These are phyloP conservation scores for Coniella vitis DNA, from an alignment of 2,329 filamentous ascomycete species.

Conservation along the genomic window DNA sequence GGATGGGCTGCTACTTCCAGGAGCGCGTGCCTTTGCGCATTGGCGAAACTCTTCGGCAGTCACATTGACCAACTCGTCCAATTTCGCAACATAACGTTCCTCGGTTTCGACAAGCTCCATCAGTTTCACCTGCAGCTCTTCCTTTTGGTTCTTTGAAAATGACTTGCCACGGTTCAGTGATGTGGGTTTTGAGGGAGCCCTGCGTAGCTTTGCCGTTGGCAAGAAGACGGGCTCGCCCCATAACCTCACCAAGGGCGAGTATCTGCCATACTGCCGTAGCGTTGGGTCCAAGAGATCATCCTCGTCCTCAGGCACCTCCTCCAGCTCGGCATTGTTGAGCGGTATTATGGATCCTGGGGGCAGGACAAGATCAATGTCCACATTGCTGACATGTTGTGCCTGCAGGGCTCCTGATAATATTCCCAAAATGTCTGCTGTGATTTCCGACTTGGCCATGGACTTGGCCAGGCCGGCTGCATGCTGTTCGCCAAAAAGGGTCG, in stretches of 20 bases:
- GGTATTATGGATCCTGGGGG: conserved; percentile 71
- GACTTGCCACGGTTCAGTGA: conserved; percentile 70
- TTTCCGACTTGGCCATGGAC: conserved; percentile 76
- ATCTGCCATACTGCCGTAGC: conserved; percentile 66
- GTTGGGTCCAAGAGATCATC: conserved; percentile 60
- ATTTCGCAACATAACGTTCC: conserved; percentile 83
- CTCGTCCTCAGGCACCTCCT: conserved; percentile 54
- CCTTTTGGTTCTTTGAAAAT: conserved; percentile 75
- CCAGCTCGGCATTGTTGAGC: conserved; percentile 50
- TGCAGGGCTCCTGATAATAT: conserved; percentile 70
- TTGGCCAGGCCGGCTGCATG: conserved; percentile 89
- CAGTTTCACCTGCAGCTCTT: conserved; percentile 80
- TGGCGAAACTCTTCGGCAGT: conserved; percentile 75
- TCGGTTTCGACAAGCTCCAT: conserved; percentile 89
- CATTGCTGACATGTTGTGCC: conserved; percentile 74
- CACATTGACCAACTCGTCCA: conserved; percentile 74
- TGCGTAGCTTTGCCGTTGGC: conserved; percentile 74
- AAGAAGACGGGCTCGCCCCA: conserved; percentile 82
- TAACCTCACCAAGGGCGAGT: conserved; percentile 67
- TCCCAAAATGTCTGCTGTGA: conserved; percentile 63
- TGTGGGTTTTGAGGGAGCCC: conserved; percentile 81
- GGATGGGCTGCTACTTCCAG: conserved; percentile 62
- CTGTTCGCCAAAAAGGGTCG: conserved; percentile 76
- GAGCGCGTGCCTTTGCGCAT: conserved; percentile 52
- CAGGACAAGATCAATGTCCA: conserved; percentile 82